These are phyloP conservation scores for Cladosporium sp. DNA, from an alignment of 2,329 filamentous ascomycete species.

Conservation along the genomic window DNA sequence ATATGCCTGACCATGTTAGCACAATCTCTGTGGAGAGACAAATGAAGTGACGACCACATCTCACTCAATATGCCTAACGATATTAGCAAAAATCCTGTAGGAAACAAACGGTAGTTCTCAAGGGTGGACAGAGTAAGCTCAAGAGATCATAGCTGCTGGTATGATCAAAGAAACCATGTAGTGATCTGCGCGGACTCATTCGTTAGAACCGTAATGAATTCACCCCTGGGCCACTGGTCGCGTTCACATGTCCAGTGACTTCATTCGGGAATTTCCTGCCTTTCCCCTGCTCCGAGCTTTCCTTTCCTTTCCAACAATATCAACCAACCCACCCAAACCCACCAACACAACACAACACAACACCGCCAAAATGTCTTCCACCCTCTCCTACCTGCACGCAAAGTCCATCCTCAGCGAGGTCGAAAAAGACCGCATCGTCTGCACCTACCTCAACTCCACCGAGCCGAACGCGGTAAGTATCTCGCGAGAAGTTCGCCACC, in stretches of 20 bases:
- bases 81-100: no score
- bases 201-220: no score
- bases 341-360: not conserved
- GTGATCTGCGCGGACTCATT: not conserved
- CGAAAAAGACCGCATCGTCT: slow-evolving; percentile 30
- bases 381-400: slow-evolving; percentile 21
- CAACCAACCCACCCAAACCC: not conserved
- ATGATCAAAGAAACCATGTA: no score
- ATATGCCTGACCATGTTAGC: no score
- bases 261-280: not conserved
- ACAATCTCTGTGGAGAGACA: no score
- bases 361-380: slow-evolving; percentile 19
- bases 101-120: no score
- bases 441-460: slow-evolving; percentile 22
- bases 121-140: no score
- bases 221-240: no score
- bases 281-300: not conserved
- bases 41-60: no score
- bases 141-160: no score
- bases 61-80: no score
- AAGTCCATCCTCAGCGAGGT: slow-evolving; percentile 22
- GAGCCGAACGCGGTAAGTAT: slow-evolving; percentile 17
- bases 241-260: not conserved
- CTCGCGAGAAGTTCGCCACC: not conserved
- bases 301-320: not conserved